phyloP scores from a whole-genome alignment of 805 yeast species.

The Saturnispora gosingensis region DNA sequence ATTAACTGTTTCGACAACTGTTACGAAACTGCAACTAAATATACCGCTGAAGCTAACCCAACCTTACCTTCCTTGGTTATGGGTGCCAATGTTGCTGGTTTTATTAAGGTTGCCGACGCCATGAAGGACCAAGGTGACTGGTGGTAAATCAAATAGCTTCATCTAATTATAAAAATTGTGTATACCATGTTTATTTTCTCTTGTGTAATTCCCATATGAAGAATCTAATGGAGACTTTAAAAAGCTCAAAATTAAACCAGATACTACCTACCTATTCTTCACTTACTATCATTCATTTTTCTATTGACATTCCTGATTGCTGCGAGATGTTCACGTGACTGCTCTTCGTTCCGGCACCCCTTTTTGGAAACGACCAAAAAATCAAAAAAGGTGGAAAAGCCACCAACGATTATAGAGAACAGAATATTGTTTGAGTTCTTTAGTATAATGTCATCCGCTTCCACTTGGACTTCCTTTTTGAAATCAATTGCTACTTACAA shows the following conservation, averaged over 20 bases:
- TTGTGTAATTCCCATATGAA: not conserved
- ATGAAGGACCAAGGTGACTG: conserved; percentile 95
- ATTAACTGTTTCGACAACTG: conserved; percentile 87
- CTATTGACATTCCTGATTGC: too few species aligned
- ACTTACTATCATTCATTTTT: too few species aligned
- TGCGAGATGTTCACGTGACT: not conserved
- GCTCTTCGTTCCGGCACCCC: not conserved
- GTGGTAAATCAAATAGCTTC: conserved; percentile 21
- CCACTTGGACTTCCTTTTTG: conserved; percentile 87
- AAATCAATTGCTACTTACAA: conserved; percentile 87
- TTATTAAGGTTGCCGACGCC: conserved; percentile 96
- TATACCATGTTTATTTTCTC: not conserved
- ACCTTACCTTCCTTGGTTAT: conserved; percentile 88
- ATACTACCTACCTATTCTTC: not conserved
- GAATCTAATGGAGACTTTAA: not conserved
- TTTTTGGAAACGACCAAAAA: not conserved
- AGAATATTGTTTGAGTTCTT: not conserved
- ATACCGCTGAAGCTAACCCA: conserved; percentile 58
- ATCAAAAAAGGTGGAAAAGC: not conserved
- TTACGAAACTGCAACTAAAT: conserved; percentile 75
- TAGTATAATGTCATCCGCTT: conserved; percentile 15
- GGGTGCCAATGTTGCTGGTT: conserved; percentile 99
- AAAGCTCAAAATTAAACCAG: not conserved
- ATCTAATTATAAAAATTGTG: not conserved
- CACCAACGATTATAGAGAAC: not conserved